A percentile compares a stretch with the other conserved stretches of the same genome.
These are phyloP conservation scores for Sordariomycetes sp. DNA, from an alignment of 2,329 filamentous ascomycete genomes.

Conservation along the genomic window DNA sequence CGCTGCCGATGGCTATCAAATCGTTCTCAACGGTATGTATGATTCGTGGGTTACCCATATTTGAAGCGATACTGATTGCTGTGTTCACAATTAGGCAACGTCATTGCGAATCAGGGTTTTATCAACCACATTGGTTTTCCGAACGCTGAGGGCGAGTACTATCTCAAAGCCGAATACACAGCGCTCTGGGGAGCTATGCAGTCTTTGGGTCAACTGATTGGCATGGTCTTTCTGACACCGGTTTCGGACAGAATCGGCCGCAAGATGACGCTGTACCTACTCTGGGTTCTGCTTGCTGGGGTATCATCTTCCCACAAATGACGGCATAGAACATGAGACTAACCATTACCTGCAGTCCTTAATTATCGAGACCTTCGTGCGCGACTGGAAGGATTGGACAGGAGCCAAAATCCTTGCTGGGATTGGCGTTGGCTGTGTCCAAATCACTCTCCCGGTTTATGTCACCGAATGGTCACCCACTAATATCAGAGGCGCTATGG, in stretches of 20 bases:
- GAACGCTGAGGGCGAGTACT: slow-evolving; percentile 13
- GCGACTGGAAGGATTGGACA: slow-evolving; percentile 28
- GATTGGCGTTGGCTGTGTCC: slow-evolving; percentile 30
- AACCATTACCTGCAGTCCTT: no score
- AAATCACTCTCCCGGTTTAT: slow-evolving; percentile 29
- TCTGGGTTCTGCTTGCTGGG: slow-evolving; percentile 20
- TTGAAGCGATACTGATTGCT: not conserved
- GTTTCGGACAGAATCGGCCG: slow-evolving; percentile 17
- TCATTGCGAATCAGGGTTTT: slow-evolving; percentile 27
- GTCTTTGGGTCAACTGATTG: slow-evolving; percentile 28
- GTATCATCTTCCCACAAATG: slow-evolving; percentile 22
- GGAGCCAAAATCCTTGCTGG: slow-evolving; percentile 22
- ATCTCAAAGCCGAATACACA: slow-evolving; percentile 21
- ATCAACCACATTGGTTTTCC: slow-evolving; percentile 20
- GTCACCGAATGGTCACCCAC: slow-evolving; percentile 30
- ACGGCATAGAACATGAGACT: no score
- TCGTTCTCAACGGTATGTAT: slow-evolving; percentile 12
- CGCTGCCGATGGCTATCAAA: slow-evolving; percentile 17
- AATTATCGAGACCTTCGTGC: slow-evolving; percentile 25
- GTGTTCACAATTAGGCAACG: slow-evolving; percentile 23
- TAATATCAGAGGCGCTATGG: slow-evolving; percentile 25
- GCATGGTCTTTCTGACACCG: slow-evolving; percentile 19
- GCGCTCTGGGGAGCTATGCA: slow-evolving; percentile 28
- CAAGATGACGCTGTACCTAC: slow-evolving; percentile 18
- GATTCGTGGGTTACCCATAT: not conserved